Evolutionary conservation across 108 stramenopile genomes (phyloP), one percentile per base, ranked within the genome.

Genomic region (Discostella stelligeroides): DNA sequence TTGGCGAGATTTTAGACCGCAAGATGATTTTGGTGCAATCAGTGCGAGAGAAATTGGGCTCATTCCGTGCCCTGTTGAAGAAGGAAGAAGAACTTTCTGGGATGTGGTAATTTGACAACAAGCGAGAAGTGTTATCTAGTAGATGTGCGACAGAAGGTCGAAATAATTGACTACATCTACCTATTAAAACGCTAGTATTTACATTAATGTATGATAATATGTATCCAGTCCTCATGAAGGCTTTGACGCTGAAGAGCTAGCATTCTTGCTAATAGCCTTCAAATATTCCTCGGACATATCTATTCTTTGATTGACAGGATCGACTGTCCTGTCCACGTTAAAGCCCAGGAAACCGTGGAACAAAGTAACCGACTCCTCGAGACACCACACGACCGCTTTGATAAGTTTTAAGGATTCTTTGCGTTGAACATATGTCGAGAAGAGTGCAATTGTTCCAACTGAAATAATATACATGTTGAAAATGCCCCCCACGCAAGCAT

Each of bases 1-100:
- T 99, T 7, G 94, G 90, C 29, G 85, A 83, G 51, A 97, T 98
- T 67, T 66, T 99, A 15, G 87, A 90, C 18, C 75, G 88, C 13
- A 99, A 98, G 75, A 83, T 84, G 61, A 49, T 76, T 8, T 55
- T 94, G 66, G 89, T 95, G 70, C 43, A 55, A 15, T 51, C 66
- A 9, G 64, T 97, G 49, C 88, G 86, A 54, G 69, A 63, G 47
- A 87, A 85, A 66, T 73, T 97, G 1, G 68, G 64, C 10, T 56
- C 72, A 7, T 94, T 95, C 56, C 66, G 87, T 18, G 57, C 49
- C 14, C 61, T 82, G 73, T 43, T 75, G 55, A 60, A 30, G 13
- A 75, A 60, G 37, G 73, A 75, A 47, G 73, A 75, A 28, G 73
- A 75, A 49, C 59, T 75, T n/a, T 60, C 73, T 25, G 56, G 56